Evolutionary conservation across 2,329 filamentous ascomycete genomes (phyloP), one percentile per base, ranked within the genome.

Genomic region (Apiospora koreana): DNA sequence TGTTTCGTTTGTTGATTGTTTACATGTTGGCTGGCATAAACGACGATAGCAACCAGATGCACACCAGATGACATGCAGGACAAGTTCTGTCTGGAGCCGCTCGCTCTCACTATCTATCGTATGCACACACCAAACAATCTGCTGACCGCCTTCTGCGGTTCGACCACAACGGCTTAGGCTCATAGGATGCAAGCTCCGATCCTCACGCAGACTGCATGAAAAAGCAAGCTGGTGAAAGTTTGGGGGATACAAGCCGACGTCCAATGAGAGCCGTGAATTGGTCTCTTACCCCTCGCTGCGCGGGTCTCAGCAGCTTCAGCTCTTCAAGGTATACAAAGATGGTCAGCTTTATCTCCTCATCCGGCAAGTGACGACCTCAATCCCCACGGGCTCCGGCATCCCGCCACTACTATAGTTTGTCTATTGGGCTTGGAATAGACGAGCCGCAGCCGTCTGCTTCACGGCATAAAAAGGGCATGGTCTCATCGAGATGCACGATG

Each of bases 131-230:
- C 50, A 58, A 9, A n/a, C 31, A 62, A 31, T 31, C 23, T 67
- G 65, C 65, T 67, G 65, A 67, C 65, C 65, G 65, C 65, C 42
- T 31, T 67, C 65, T 67, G 65, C 65, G 31, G 54, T 38, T 62
- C 54, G 54, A 38, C 54, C 31, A 31, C 54, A 62, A 62, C 54
- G 9, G 54, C 54, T 38, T 38, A 38, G 54, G 18, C 54, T 38
- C 28, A 38, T 62, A 38, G 31, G 54, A 35, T 38, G n/a, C 35
- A 31, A 38, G 54, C 35, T 62, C 54, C 54, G 28, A 62, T 62
- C 54, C 54, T n/a, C 38, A 68, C 25, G 46, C 35, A 14, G 35
- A 25, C n/a, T 42, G 66, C 66, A 68, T 68, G 46, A 68, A 48
- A 48, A 68, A 68, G 66, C 66, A 68, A 68, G 45, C 31, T 23